Evolutionary conservation across 2,329 filamentous ascomycete species (phyloP), one percentile per base, ranked within the genome.

Genomic region (Colletotrichum salicis): DNA sequence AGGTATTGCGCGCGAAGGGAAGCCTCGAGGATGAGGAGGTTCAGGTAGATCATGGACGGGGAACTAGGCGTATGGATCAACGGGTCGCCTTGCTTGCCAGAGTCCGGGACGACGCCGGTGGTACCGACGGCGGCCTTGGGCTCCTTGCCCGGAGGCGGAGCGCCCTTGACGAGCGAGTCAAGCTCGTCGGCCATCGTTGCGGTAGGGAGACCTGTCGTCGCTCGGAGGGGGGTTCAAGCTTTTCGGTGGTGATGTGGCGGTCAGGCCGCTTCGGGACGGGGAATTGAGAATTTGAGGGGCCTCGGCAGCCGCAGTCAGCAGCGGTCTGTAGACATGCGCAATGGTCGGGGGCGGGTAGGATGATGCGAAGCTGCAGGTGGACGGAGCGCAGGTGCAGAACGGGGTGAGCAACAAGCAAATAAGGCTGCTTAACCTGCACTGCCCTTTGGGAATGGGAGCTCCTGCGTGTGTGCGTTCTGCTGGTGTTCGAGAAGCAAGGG

Each of bases 41-140:
- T 99, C 78, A 99, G 91, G 84, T 99, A 99, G 79, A 99, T 98
- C 86, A 97, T 96, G 66, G 94, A 94, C 57, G 95, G 95, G 19
- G 94, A 94, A 79, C 93, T 96, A n/a, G 95, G 95, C 19, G 96
- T 90, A 73, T 92, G 91, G 77, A 91, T 92, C 74, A 96, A 89
- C 33, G 94, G 94, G 80, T 97, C 94, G 79, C 84, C 84, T 33
- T 85, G 82, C 76, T 86, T 87, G 76, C 76, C 77, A 76, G 84
- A 75, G 74, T 84, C 76, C 74, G 85, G 80, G 75, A 80, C 76
- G 78, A 86, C 83, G 77, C 85, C 81, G 78, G 82, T 83, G 64
- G 83, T 83, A 76, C 81, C 77, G 24, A 70, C 71, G 54, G 67
- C 65, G 35, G 74, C 72, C 70, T 76, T 76, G 60, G 73, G 82